Evolutionary conservation across 306 rosid genomes (phyloP).

Genomic region (Trichosanthes truncata): DNA sequence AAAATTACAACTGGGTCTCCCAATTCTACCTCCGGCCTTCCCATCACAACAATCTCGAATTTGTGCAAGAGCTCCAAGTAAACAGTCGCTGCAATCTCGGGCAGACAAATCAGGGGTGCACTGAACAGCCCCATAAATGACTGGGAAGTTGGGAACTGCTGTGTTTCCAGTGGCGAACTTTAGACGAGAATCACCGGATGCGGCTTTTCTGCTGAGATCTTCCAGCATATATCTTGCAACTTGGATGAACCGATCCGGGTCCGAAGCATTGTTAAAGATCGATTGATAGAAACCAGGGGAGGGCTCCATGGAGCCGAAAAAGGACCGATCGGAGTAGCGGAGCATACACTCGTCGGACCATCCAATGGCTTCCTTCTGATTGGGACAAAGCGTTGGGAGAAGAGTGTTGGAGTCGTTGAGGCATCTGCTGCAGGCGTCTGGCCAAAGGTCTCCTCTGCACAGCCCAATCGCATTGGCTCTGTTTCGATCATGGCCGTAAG

Average conservation of each 20-base stretch:
- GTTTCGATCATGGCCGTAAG: constrained; percentile 5
- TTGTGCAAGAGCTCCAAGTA: not conserved
- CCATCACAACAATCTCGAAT: not conserved
- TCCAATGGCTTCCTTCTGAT: not conserved
- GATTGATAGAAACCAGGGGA: not conserved
- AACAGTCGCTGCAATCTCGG: constrained; percentile 6
- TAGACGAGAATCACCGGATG: not conserved
- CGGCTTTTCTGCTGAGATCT: not conserved
- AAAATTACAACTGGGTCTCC: constrained; percentile 11
- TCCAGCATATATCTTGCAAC: not conserved
- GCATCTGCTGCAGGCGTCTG: not conserved
- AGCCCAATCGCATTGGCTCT: constrained; percentile 21
- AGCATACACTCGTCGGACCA: constrained; percentile 8
- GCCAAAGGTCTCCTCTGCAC: constrained; percentile 12
- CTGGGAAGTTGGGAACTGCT: not conserved
- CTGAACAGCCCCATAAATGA: not conserved
- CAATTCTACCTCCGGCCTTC: not conserved
- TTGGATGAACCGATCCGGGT: not conserved
- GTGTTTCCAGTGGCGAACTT: constrained; percentile 7
- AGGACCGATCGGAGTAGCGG: not conserved
- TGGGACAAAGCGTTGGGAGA: not conserved
- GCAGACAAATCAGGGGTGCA: constrained; percentile 19
- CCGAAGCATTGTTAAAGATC: not conserved
- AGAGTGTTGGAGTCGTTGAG: not conserved
- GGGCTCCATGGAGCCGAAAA: not conserved